Base-by-base conservation (phyloP, 768 basidiomycete species). In the Cantharellus anzutake region DNA sequence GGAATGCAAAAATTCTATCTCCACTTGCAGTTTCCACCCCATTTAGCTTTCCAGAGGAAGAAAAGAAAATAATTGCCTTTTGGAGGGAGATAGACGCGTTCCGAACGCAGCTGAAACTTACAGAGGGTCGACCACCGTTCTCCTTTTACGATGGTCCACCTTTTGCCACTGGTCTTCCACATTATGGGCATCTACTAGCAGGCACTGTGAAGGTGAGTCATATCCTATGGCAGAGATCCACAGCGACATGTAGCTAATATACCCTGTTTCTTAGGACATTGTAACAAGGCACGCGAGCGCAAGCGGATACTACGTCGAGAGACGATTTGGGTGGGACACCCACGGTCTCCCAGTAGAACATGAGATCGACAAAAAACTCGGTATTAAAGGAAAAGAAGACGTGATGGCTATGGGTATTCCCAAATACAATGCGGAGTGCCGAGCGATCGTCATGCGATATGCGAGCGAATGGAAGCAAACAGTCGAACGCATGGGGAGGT, bases 51-150 rank as follows among this genome's bases (percentile, higher is more conserved):
- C 74, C 90, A 20, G 81, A 80, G 71, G 90, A 91, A 71, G 90
- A 93, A 69, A 83, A 86, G 68, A 90, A 91, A 66, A 89, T 96
- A 59, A 73, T 96, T 63, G 75, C 77, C 57, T 97, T 81, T 73
- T 98, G 94, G 94, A 76, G 79, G 65, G 91, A 93, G 69, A 99
- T 99, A 69, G 90, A 98, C 74, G 96, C 96, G 62, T 99, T 99
- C 73, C 81, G 84, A 68, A 97, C 93, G 4, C 89, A 86, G 65
- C 71, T 97, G 65, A 91, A 90, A 73, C 81, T 93, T 52, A 90
- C 89, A 0, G 84, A 94, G 68, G 92, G 92, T 2, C 78, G 83
- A 42, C 91, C 92, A 16, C 82, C 87, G 67, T 99, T 76, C 70
- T 81, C 91, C 34, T 99, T 99, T 75, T 98, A 91, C 72, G 96